Evolutionary conservation across 2,329 filamentous ascomycete genomes (phyloP).

Genomic region (Cryoendolithus antarcticus): DNA sequence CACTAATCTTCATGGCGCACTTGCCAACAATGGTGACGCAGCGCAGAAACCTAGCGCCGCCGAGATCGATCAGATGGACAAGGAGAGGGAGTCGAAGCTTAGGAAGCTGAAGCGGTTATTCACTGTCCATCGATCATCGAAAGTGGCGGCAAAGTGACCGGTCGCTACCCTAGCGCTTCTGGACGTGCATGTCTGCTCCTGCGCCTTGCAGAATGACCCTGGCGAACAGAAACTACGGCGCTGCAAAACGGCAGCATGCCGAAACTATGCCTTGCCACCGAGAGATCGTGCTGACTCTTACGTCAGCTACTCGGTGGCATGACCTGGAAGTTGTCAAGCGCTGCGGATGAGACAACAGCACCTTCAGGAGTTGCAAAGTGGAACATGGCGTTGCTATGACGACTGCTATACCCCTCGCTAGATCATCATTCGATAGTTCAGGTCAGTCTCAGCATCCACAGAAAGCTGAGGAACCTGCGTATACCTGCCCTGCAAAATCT

Average conservation of each 20-base stretch:
- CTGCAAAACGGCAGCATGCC: too few relatives aligned
- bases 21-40: not conserved
- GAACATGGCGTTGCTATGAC: too few relatives aligned
- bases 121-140: slow-evolving; percentile 19
- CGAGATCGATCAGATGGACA: slow-evolving; percentile 21
- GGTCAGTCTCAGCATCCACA: slow-evolving; percentile 29
- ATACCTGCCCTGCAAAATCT: slow-evolving; percentile 29
- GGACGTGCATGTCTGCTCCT: too few relatives aligned
- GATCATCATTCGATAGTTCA: slow-evolving; percentile 21
- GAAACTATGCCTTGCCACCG: too few relatives aligned
- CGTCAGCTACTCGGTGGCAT: too few relatives aligned
- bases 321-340: too few relatives aligned
- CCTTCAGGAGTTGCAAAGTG: too few relatives aligned
- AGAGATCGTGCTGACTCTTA: too few relatives aligned
- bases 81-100: slow-evolving; percentile 22
- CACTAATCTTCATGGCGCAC: not conserved
- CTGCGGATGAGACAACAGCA: too few relatives aligned
- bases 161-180: too few relatives aligned
- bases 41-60: slow-evolving; percentile 8
- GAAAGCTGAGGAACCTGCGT: slow-evolving; percentile 34
- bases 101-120: slow-evolving; percentile 23
- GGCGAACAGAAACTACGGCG: too few relatives aligned
- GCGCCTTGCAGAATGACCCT: too few relatives aligned
- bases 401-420: not conserved
- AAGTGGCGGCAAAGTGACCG: slow-evolving; percentile 1